Base-by-base conservation (phyloP, 2,329 filamentous ascomycete genomes). In the Parasarocladium wereldwijsianum region DNA sequence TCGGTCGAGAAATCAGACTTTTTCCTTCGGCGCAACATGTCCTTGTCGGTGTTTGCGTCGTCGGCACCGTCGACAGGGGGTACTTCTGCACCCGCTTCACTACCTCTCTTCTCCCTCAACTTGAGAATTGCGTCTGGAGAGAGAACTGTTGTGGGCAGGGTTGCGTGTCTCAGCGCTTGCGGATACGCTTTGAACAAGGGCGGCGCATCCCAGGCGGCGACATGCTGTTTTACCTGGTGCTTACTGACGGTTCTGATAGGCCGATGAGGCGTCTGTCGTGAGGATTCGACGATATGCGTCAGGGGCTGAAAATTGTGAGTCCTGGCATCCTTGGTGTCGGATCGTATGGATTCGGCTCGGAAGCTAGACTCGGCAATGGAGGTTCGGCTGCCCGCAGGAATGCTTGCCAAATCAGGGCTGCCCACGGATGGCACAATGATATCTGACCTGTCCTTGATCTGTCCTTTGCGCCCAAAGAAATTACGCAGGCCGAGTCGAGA, bases 171-270 rank as follows among this genome's bases (percentile, higher is more conserved):
- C 40, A 83, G 66, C 3, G 83, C 74, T 51, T 93, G 85, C 0
- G 82, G 78, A 47, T 85, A 93, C 9, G 82, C 84, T 49, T 93
- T 80, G 49, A 86, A 92, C 9, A 94, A 57, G 2, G 84, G 81
- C 6, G 83, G 81, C 11, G 76, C 68, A 33, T 70, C 66, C 75
- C 75, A 82, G 9, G 54, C 51, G 4, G 55, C 50, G 15, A 60
- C n/a, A n/a, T n/a, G n/a, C n/a, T n/a, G n/a, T n/a, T n/a, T n/a
- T n/a, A n/a, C n/a, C n/a, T n/a, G n/a, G n/a, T n/a, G n/a, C n/a
- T n/a, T n/a, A n/a, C n/a, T n/a, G n/a, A n/a, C n/a, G n/a, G n/a
- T n/a, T n/a, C n/a, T n/a, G n/a, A n/a, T n/a, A n/a, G n/a, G n/a
- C n/a, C n/a, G n/a, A n/a, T n/a, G n/a, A n/a, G n/a, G n/a, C n/a